Evolutionary conservation across 306 rosid genomes (phyloP).

Genomic region (apple (Malus domestica)): DNA sequence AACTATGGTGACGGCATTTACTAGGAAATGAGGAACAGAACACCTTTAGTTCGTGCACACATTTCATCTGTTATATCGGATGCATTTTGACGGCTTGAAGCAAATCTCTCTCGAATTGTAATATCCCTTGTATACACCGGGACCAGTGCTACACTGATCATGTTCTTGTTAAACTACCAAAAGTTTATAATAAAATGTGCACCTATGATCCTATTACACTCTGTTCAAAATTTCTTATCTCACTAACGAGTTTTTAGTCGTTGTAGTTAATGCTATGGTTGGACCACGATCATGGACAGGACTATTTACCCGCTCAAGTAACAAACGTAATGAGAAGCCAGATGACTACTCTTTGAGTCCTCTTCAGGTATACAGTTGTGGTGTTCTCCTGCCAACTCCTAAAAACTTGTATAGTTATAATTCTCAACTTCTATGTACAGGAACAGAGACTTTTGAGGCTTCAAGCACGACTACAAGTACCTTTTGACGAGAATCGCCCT

Average conservation of each 20-base stretch:
- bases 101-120: background rate
- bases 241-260: slow-evolving; percentile 27
- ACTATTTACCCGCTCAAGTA: slow-evolving; percentile 54
- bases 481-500: slow-evolving; percentile 59
- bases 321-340: slow-evolving; percentile 41
- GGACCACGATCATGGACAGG: slow-evolving; percentile 93
- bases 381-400: background rate
- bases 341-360: slow-evolving; percentile 53
- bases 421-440: slow-evolving; percentile 26
- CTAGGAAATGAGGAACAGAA: background rate
- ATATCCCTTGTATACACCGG: background rate
- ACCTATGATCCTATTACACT: background rate
- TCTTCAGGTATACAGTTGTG: slow-evolving; percentile 45
- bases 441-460: slow-evolving; percentile 77
- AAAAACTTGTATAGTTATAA: background rate
- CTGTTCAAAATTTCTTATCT: slow-evolving; percentile 8
- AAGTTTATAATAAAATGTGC: background rate
- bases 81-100: background rate
- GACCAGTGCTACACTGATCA: background rate
- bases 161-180: background rate
- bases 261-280: slow-evolving; percentile 89
- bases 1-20: background rate
- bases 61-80: background rate
- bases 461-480: slow-evolving; percentile 68
- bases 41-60: background rate